Evolutionary conservation across 257 asterid species (phyloP), one percentile per base, ranked within the genome.

Genomic region (Nicotiana attenuata): DNA sequence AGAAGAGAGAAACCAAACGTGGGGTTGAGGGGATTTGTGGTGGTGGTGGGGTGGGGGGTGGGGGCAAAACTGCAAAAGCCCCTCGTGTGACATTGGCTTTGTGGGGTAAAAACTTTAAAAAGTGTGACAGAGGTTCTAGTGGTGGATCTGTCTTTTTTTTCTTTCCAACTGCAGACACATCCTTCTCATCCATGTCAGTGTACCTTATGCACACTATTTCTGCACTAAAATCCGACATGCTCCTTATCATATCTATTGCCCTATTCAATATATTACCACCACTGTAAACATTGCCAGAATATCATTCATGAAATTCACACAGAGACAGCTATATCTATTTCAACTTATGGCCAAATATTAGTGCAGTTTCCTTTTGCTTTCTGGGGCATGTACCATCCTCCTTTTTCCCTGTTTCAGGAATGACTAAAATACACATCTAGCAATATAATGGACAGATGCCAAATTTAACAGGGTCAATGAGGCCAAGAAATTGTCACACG

Each of bases 21-120:
- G 50, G 50, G 50, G 50, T 41, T 41, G 50, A 41, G 50, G 50
- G 50, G 50, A 41, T 41, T 41, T 41, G 45, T 38, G 45, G 45
- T 38, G 45, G 9, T 35, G 45, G 45, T 33, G 38, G 47, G 11
- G 11, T 0, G 10, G 76, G 82, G 73, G 50, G n/a, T 0, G 45
- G 82, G 82, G 60, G 50, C n/a, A 17, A 64, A 13, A 45, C 76
- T 80, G 80, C 63, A 75, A 24, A 75, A 50, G 80, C 80, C 80
- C 80, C 80, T 75, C 75, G 71, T 80, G 82, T 31, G 59, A 26
- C 65, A 63, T 80, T 56, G 75, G 75, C 56, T 17, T 22, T 80
- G 82, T 80, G 82, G 82, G 82, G 77, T 29, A 8, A 63, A 73
- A 50, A 75, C 63, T 64, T 64, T 63, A 52, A 9, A 52, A 63